Evolutionary conservation across 2,329 filamentous ascomycete species (phyloP), one percentile per base, ranked within the genome.

Genomic region (Aspergillus ochraceoroseus): DNA sequence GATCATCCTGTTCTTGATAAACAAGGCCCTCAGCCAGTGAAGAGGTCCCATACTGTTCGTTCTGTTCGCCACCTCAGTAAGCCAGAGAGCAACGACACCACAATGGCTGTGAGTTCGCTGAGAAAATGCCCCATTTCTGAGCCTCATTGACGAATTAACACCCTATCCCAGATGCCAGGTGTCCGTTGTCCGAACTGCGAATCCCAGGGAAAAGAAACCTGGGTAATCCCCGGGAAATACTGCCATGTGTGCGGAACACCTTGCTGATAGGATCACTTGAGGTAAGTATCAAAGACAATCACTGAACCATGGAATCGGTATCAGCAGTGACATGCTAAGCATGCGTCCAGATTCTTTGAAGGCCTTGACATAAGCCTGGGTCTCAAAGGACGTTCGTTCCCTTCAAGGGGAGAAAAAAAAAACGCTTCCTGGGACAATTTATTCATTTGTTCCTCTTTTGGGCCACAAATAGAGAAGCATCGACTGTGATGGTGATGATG

Each of bases 191-290:
- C 66, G 19, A 64, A 48, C 12, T 70, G 67, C 41, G 41, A 52
- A 34, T 45, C 43, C 2, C 40, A 58, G 5, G 65, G 65, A 15
- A 51, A 62, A 37, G 66, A 68, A 48, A 55, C 59, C 15, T 70
- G 67, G 67, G 67, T 70, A 2, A 70, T 70, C 39, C 67, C 67
- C 4, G 67, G 67, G n/a, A 70, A 68, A 43, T 58, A 63, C 46
- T 70, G 67, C 44, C 67, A 69, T 48, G 51, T 64, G 27, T 70
- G 67, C 40, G 61, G 65, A 7, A 63, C 60, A 44, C 57, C 31
- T 59, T 63, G 55, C 30, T 54, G 46, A 55, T 38, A 13, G 17
- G 26, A 22, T 12, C 7, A 9, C 25, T 13, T 29, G 17, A 32
- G 23, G 40, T 43, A 41, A 34, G 38, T 5, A n/a, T n/a, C n/a